These are phyloP conservation scores for Colletotrichum theobromicola DNA, from an alignment of 2,329 filamentous ascomycete species.

Conservation along the genomic window DNA sequence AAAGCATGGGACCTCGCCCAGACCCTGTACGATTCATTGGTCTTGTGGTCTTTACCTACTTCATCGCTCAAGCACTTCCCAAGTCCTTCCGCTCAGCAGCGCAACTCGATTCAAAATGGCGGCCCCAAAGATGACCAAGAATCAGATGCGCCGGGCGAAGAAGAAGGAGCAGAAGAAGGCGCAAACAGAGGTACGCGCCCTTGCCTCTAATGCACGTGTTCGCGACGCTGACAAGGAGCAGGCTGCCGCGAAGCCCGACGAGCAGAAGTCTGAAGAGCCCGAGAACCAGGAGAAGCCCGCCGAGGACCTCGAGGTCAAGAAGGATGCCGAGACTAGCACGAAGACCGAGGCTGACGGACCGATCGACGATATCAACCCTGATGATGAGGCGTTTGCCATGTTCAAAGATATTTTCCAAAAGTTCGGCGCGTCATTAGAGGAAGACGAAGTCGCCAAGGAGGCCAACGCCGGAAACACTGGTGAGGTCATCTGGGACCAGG, in stretches of 20 bases:
- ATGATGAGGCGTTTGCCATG: conserved; percentile 81
- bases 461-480: conserved; percentile 77
- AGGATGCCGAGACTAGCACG: conserved; percentile 37
- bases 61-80: conserved; percentile 34
- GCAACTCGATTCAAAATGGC: conserved; percentile 55
- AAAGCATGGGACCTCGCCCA: conserved; percentile 22
- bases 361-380: conserved; percentile 69
- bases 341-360: conserved; percentile 50
- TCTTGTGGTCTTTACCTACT: conserved; percentile 38
- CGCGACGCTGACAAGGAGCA: background rate
- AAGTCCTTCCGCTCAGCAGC: conserved; percentile 16
- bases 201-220: too few species aligned
- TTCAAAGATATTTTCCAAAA: conserved; percentile 84
- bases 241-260: conserved; percentile 21
- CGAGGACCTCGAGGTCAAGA: conserved; percentile 49
- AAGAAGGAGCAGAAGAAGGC: conserved; percentile 90
- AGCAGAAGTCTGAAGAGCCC: conserved; percentile 31
- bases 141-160: conserved; percentile 89
- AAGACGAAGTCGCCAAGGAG: conserved; percentile 69
- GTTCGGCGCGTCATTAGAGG: conserved; percentile 72
- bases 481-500: conserved; percentile 82
- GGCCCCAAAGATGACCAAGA: conserved; percentile 82
- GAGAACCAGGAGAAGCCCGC: conserved; percentile 30
- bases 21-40: conserved; percentile 43
- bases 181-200: conserved; percentile 54